Conservation (phyloP, 768 basidiomycete genomes). For the Russula griseocarnosa region DNA sequence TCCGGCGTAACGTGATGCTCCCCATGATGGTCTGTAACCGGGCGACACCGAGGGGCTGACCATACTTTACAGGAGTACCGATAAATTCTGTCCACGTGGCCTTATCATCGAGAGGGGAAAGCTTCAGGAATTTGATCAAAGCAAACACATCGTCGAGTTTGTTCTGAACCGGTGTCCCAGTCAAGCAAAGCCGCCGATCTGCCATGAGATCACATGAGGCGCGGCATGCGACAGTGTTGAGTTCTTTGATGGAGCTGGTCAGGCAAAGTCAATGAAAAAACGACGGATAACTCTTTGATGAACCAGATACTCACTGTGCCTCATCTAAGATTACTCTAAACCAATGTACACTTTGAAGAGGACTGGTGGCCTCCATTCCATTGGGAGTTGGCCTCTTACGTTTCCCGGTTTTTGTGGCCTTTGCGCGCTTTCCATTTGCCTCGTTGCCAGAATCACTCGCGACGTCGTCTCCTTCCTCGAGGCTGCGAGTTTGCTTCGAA, state of each 20-base stretch:
- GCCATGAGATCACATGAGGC: constrained; percentile 94
- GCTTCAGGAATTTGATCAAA: constrained; percentile 89
- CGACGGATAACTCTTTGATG: background rate
- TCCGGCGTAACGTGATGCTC: constrained; percentile 91
- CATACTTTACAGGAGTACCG: constrained; percentile 88
- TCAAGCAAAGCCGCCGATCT: constrained; percentile 87
- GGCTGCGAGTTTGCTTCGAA: constrained; percentile 77
- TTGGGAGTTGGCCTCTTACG: constrained; percentile 39
- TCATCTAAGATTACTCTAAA: constrained; percentile 92
- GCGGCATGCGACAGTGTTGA: constrained; percentile 86
- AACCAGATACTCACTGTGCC: constrained; percentile 74
- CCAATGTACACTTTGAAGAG: constrained; percentile 94
- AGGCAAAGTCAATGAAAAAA: background rate
- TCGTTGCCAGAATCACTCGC: constrained; percentile 60
- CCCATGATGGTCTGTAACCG: constrained; percentile 97
- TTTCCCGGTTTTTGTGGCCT: constrained; percentile 50
- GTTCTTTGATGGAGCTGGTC: constrained; percentile 91
- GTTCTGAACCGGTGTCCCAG: constrained; percentile 99
- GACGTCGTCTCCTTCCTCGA: constrained; percentile 64
- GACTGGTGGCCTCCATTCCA: constrained; percentile 56
- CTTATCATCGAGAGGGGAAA: constrained; percentile 92
- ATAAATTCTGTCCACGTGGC: constrained; percentile 90
- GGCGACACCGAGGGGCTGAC: constrained; percentile 81
- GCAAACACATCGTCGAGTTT: constrained; percentile 98
- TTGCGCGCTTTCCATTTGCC: constrained; percentile 61